These are phyloP conservation scores for Dalbergia cultrata DNA, from an alignment of 306 rosid species.

Conservation along the genomic window DNA sequence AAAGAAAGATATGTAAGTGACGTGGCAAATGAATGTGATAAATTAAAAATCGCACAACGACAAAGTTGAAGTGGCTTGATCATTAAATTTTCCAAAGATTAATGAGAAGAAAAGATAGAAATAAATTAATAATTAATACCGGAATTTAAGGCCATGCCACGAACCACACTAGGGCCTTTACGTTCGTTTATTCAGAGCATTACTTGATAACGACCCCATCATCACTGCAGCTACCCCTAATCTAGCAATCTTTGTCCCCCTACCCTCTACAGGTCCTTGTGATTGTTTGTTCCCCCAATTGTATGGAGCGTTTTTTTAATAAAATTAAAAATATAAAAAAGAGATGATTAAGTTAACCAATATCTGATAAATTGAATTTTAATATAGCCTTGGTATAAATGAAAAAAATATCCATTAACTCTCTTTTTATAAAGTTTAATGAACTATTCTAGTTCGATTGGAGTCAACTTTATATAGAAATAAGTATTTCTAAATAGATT, in stretches of 20 bases:
- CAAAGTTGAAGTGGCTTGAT: slow-evolving; percentile 42
- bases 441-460: no score
- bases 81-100: neutral
- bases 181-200: slow-evolving; percentile 41
- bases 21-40: no score
- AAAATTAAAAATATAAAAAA: no score
- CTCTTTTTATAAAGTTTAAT: no score
- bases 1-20: slow-evolving; percentile 10
- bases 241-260: slow-evolving; percentile 40
- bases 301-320: no score
- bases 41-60: slow-evolving; percentile 24
- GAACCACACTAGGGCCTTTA: slow-evolving; percentile 46
- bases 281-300: neutral
- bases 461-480: no score
- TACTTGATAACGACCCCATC: slow-evolving; percentile 44
- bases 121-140: slow-evolving; percentile 34
- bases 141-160: slow-evolving; percentile 56
- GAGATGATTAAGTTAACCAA: no score
- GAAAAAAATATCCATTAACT: no score
- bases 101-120: slow-evolving; percentile 28
- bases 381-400: no score
- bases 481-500: no score
- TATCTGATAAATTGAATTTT: neutral
- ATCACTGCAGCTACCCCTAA: slow-evolving; percentile 35
- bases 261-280: slow-evolving; percentile 22